Percentiles rank a stretch among this genome's conserved stretches.
Evolutionary conservation across 148 eudicot genomes (phyloP).

Genomic region (Chenopodium formosanum): DNA sequence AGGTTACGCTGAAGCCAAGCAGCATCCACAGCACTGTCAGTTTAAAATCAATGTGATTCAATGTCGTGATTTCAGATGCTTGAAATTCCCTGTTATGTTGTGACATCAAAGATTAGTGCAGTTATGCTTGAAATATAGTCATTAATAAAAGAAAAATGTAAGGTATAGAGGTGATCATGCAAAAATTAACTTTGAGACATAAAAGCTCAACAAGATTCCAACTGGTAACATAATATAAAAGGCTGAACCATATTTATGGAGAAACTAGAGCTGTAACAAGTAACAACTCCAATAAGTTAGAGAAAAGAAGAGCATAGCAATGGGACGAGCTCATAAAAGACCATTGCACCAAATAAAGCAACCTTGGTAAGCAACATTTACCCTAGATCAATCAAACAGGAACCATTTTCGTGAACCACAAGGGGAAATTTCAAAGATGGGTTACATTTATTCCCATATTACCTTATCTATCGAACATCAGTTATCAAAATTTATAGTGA

Average conservation of each 20-base stretch:
- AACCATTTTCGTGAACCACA: too few relatives aligned
- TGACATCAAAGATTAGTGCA: background rate
- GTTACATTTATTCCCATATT: too few relatives aligned
- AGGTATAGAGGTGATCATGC: background rate
- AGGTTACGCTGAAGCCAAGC: background rate
- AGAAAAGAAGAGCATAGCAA: too few relatives aligned
- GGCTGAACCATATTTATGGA: background rate
- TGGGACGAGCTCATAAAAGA: too few relatives aligned
- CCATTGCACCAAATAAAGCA: too few relatives aligned
- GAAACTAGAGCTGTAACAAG: background rate
- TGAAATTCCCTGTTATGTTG: background rate
- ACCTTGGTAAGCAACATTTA: too few relatives aligned
- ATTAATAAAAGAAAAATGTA: too few relatives aligned
- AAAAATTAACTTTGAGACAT: background rate
- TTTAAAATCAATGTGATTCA: background rate
- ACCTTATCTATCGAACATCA: too few relatives aligned
- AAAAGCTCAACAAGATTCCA: background rate
- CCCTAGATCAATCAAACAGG: too few relatives aligned
- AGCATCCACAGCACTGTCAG: background rate
- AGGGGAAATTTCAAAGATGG: too few relatives aligned
- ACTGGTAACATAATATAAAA: background rate
- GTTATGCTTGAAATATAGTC: background rate
- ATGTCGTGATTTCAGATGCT: background rate
- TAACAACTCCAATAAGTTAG: too few relatives aligned
- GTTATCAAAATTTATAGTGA: too few relatives aligned